phyloP scores from a whole-genome alignment of 2,329 filamentous ascomycete genomes.

The Beauveria brongniartii region DNA sequence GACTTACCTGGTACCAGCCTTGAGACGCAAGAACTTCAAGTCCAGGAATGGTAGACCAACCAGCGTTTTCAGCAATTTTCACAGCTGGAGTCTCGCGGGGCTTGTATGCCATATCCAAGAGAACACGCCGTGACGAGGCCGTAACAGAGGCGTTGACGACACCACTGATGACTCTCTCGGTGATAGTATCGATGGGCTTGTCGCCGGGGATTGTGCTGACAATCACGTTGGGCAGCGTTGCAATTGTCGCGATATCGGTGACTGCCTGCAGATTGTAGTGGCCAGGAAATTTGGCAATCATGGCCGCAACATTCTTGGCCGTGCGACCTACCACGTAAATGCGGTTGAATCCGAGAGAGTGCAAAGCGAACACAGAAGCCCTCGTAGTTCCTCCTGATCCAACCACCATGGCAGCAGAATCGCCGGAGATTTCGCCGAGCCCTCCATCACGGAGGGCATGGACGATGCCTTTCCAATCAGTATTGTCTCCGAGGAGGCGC shows the following conservation, averaged over 20 bases:
- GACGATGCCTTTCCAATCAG: conserved; percentile 91
- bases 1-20: conserved; percentile 72
- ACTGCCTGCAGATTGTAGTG: conserved; percentile 65
- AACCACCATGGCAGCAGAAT: conserved; percentile 63
- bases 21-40: conserved; percentile 85
- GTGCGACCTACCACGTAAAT: conserved; percentile 84
- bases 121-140: conserved; percentile 41
- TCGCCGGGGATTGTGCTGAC: conserved; percentile 90
- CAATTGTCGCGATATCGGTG: conserved; percentile 37
- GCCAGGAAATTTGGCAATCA: conserved; percentile 65
- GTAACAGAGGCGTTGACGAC: conserved; percentile 35
- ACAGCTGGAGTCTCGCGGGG: conserved; percentile 77
- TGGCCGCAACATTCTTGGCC: conserved; percentile 54
- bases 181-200: conserved; percentile 64
- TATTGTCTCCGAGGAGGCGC: conserved; percentile 77
- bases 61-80: conserved; percentile 64
- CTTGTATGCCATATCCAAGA: conserved; percentile 97
- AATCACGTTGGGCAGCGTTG: conserved; percentile 56
- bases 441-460: conserved; percentile 66
- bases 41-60: conserved; percentile 77
- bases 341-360: conserved; percentile 72
- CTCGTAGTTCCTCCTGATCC: conserved; percentile 88
- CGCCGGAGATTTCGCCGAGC: conserved; percentile 31
- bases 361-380: conserved; percentile 82
- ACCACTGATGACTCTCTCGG: conserved; percentile 56